Evolutionary conservation across 257 asterid species (phyloP).

Genomic region (Scutellaria minor): DNA sequence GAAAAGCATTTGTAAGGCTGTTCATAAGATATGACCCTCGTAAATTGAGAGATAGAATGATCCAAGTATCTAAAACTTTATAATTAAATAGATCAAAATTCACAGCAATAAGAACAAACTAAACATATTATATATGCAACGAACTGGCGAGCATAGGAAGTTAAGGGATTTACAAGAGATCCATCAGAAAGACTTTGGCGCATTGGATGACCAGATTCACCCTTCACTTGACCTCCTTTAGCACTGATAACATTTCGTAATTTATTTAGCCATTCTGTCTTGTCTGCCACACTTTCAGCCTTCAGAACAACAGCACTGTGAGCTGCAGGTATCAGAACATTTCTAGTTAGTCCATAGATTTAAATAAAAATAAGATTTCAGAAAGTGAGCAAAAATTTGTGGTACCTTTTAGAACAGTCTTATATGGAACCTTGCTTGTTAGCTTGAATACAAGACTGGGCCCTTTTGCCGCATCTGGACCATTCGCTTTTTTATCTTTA

Average conservation of each 20-base stretch:
- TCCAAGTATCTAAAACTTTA: slow-evolving; percentile 14
- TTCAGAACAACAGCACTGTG: slow-evolving; percentile 83
- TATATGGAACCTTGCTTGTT: slow-evolving; percentile 83
- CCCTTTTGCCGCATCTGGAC: slow-evolving; percentile 72
- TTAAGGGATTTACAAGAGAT: slow-evolving; percentile 71
- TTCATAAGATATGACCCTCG: not conserved
- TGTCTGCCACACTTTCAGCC: slow-evolving; percentile 79
- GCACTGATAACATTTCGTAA: slow-evolving; percentile 73
- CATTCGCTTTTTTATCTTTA: slow-evolving; percentile 91
- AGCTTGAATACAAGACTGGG: slow-evolving; percentile 83
- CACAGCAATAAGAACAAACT: slow-evolving; percentile 14
- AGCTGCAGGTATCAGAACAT: slow-evolving; percentile 55
- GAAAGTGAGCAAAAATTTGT: not conserved
- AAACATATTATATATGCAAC: not conserved
- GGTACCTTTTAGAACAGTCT: slow-evolving; percentile 91
- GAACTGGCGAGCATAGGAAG: slow-evolving; percentile 26
- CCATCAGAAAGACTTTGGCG: slow-evolving; percentile 92
- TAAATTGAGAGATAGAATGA: slow-evolving; percentile 3
- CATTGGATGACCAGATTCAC: slow-evolving; percentile 65
- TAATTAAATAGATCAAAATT: slow-evolving; percentile 7
- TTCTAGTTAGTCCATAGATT: slow-evolving; percentile 24
- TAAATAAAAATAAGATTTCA: slow-evolving; percentile 7
- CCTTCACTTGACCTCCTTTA: slow-evolving; percentile 89
- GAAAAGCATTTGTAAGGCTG: not conserved
- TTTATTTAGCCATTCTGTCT: slow-evolving; percentile 74